A percentile compares a stretch with the other conserved stretches of the same genome.
Evolutionary conservation across 2,329 filamentous ascomycete species (phyloP).

Genomic region (Aspergillus brunneoviolaceus): DNA sequence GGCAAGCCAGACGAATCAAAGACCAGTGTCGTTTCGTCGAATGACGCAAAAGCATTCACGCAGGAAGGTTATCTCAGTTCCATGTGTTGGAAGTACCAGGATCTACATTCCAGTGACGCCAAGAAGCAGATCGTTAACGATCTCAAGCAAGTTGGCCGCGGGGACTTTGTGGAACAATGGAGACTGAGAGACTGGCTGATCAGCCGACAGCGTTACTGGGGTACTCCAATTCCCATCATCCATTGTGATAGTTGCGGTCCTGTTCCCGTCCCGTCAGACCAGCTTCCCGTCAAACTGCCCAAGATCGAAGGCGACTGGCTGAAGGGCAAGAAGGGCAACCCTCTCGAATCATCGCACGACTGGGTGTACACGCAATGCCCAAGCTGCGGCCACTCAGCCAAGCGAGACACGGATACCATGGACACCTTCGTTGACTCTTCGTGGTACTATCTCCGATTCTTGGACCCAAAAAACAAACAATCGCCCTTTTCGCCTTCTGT

Average conservation of each 20-base stretch:
- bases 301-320: slow-evolving; percentile 67
- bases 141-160: slow-evolving; percentile 55
- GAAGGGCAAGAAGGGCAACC: slow-evolving; percentile 70
- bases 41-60: slow-evolving; percentile 57
- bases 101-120: slow-evolving; percentile 63
- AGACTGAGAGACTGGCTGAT: slow-evolving; percentile 85
- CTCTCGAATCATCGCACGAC: slow-evolving; percentile 67
- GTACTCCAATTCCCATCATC: slow-evolving; percentile 82
- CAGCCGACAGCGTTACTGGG: slow-evolving; percentile 91
- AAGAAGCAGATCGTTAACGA: slow-evolving; percentile 58
- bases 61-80: slow-evolving; percentile 67
- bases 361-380: slow-evolving; percentile 79
- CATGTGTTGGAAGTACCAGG: slow-evolving; percentile 64
- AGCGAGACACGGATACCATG: slow-evolving; percentile 90
- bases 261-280: slow-evolving; percentile 72
- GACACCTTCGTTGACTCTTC: slow-evolving; percentile 95
- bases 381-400: slow-evolving; percentile 65
- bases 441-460: slow-evolving; percentile 85
- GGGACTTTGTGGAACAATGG: slow-evolving; percentile 69
- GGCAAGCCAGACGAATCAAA: slow-evolving; percentile 9
- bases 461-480: slow-evolving; percentile 65
- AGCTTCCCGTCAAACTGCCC: slow-evolving; percentile 76
- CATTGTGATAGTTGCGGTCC: slow-evolving; percentile 76
- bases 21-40: slow-evolving; percentile 27
- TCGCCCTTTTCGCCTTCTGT: slow-evolving; percentile 59